Conservation (phyloP, 2,329 filamentous ascomycete species). For the Alternaria tenuissima region DNA sequence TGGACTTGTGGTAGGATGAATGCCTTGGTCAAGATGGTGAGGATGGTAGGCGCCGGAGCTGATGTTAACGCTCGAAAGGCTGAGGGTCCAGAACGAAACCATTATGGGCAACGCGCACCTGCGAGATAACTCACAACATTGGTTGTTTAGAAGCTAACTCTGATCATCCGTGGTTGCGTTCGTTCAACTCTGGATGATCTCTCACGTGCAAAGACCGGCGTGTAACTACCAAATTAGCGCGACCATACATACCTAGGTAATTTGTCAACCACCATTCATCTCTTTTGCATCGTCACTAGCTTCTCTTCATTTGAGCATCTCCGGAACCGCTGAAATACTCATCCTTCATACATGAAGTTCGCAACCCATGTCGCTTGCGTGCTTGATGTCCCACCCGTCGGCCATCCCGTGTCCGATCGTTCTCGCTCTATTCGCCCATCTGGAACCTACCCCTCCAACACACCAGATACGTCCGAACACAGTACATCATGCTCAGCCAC, state of each 20-base stretch:
- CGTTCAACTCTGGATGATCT: neutral
- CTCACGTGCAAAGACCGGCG: neutral
- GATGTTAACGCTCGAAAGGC: too few relatives aligned
- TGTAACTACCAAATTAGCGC: neutral
- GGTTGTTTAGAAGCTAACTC: too few relatives aligned
- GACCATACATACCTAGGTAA: neutral
- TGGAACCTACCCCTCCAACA: neutral
- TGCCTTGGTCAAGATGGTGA: too few relatives aligned
- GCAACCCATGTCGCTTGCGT: constrained; percentile 1
- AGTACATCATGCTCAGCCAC: neutral
- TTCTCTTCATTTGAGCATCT: neutral
- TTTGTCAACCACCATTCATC: too few relatives aligned
- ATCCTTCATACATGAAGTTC: neutral
- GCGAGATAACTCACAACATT: too few relatives aligned
- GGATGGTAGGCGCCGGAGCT: too few relatives aligned
- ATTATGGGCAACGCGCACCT: too few relatives aligned
- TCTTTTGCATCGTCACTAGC: neutral
- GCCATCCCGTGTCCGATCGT: constrained; percentile 3
- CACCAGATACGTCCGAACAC: neutral
- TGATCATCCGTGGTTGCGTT: too few relatives aligned
- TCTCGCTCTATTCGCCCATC: neutral
- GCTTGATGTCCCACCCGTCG: neutral
- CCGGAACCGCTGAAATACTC: neutral
- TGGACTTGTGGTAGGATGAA: too few relatives aligned
- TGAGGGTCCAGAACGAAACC: too few relatives aligned